These are phyloP conservation scores for Solanum pennellii DNA, from an alignment of 257 asterid species.

Conservation along the genomic window DNA sequence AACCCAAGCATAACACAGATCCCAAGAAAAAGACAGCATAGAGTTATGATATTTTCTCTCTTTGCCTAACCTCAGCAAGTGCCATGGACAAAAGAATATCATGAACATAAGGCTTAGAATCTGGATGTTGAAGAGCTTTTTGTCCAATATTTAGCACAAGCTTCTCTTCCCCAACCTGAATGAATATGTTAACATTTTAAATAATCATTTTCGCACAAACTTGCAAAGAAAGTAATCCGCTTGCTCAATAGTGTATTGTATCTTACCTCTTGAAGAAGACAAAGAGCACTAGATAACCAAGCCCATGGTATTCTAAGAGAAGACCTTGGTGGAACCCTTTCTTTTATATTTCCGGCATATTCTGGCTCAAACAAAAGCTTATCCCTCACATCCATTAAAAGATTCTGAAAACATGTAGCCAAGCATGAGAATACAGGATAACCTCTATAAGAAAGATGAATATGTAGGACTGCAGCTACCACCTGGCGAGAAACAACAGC, in stretches of 20 bases:
- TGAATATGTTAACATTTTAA: background rate
- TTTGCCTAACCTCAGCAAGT: conserved; percentile 83
- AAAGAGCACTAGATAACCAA: conserved; percentile 93
- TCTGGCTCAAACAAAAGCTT: conserved; percentile 96
- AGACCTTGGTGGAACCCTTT: conserved; percentile 71
- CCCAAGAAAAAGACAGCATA: conserved; percentile 20
- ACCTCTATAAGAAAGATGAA: background rate
- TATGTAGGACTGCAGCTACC: background rate
- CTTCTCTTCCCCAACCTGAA: conserved; percentile 90
- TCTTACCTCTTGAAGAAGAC: conserved; percentile 94
- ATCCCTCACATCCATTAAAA: conserved; percentile 89
- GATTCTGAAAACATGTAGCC: conserved; percentile 40
- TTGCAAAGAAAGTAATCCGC: background rate
- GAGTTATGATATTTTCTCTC: conserved; percentile 29
- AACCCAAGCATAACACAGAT: conserved; percentile 54
- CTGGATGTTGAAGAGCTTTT: conserved; percentile 67
- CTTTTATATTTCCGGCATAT: conserved; percentile 82
- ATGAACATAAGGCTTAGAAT: conserved; percentile 71
- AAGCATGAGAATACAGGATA: background rate
- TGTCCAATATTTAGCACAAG: conserved; percentile 87
- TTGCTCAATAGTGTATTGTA: background rate
- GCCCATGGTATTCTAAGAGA: conserved; percentile 81
- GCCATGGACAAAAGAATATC: conserved; percentile 95
- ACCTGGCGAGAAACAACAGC: conserved; percentile 86
- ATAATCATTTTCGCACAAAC: background rate